phyloP scores from a whole-genome alignment of 2,329 filamentous ascomycete species.

The Ambrosiella xylebori region DNA sequence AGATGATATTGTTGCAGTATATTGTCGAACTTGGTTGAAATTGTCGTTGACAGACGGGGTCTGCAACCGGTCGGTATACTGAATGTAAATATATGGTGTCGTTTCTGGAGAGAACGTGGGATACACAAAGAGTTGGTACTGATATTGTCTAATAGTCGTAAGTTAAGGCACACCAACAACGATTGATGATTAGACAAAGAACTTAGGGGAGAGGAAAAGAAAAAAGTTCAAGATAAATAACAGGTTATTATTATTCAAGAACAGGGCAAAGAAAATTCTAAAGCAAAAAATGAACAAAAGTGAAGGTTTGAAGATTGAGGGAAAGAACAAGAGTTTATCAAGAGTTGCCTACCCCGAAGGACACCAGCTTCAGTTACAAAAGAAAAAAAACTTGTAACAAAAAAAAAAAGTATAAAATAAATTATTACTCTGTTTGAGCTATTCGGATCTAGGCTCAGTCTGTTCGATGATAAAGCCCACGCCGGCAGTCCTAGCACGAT shows the following conservation, averaged over 20 bases:
- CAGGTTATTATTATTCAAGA: not conserved
- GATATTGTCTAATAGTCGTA: not conserved
- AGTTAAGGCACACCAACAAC: not conserved
- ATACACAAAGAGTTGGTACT: not conserved
- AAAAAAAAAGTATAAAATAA: constrained; percentile 4
- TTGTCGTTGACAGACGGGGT: not conserved
- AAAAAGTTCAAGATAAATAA: not conserved
- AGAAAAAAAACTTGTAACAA: not conserved
- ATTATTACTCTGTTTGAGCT: not conserved
- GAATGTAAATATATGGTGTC: not conserved
- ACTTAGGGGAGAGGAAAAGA: not conserved
- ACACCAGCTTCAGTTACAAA: not conserved
- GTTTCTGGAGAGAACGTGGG: not conserved
- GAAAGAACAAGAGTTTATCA: not conserved
- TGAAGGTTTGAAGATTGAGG: not conserved
- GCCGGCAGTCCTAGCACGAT: not conserved
- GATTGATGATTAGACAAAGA: not conserved
- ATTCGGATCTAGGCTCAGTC: not conserved
- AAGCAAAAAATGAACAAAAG: constrained; percentile 1
- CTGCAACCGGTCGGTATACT: not conserved
- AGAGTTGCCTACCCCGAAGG: not conserved
- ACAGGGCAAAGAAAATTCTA: not conserved
- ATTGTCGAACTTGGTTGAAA: not conserved
- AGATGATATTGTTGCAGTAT: not conserved
- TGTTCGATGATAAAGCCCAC: not conserved